Evolutionary conservation across 179 eudicot species (phyloP).

Genomic region (Dionaea muscipula): DNA sequence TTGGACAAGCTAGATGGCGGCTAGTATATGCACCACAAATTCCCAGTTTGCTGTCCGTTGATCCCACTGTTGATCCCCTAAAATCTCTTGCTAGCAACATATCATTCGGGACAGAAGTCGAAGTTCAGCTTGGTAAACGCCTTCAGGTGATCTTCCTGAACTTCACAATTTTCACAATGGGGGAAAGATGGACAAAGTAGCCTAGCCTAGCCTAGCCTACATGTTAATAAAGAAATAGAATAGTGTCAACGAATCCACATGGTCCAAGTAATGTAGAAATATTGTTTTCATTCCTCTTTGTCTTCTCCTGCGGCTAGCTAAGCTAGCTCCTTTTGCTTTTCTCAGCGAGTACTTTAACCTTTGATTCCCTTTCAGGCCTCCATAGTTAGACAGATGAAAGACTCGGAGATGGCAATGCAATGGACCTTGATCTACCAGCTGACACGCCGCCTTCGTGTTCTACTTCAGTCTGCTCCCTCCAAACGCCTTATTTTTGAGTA

Average conservation of each 20-base stretch:
- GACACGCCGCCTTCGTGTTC: conserved; percentile 90
- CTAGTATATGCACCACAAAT: conserved; percentile 96
- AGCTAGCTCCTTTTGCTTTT: too few species aligned
- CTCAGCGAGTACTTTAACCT: too few species aligned
- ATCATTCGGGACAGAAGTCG: conserved; percentile 96
- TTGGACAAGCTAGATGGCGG: conserved; percentile 99
- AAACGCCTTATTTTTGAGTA: conserved; percentile 88
- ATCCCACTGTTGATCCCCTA: conserved; percentile 90
- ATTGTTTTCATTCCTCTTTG: too few species aligned
- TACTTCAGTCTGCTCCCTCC: conserved; percentile 89
- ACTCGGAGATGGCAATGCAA: conserved; percentile 98
- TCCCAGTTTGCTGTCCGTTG: conserved; percentile 87
- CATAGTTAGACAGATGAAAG: conserved; percentile 93
- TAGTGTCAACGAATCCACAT: too few species aligned
- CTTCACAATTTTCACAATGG: conserved; percentile 3
- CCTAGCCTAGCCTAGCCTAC: too few species aligned
- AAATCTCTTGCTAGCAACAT: conserved; percentile 92
- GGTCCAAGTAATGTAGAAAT: too few species aligned
- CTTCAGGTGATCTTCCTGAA: conserved; percentile 57
- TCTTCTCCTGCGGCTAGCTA: too few species aligned
- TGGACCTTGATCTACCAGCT: conserved; percentile 98
- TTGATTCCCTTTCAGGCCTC: conserved; percentile 56
- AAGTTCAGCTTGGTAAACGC: conserved; percentile 95
- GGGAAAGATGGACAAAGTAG: too few species aligned
- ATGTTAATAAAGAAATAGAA: too few species aligned